A percentile compares a stretch with the other conserved stretches of the same genome.
These are phyloP conservation scores for Ceratobasidium sp. DNA, from an alignment of 1,284 basidiomycete genomes.

Conservation along the genomic window DNA sequence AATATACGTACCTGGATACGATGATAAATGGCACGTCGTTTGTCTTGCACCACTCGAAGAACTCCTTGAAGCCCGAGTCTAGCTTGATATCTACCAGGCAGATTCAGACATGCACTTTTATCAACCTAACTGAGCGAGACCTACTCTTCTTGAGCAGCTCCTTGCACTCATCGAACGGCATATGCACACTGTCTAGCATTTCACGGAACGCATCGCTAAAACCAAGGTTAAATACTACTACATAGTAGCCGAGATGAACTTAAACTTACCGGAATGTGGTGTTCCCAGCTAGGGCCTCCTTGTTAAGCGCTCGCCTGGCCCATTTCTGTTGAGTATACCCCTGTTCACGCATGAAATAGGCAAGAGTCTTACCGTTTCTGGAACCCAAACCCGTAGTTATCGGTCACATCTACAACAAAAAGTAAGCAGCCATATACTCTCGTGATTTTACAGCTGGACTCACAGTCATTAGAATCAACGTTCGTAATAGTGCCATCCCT, in stretches of 20 bases:
- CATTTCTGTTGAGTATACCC: not conserved
- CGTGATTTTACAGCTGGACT: conserved; percentile 49
- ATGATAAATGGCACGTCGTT: conserved; percentile 88
- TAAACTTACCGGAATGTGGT: conserved; percentile 72
- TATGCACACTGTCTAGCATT: conserved; percentile 80
- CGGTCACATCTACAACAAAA: conserved; percentile 70
- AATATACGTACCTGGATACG: conserved; percentile 76
- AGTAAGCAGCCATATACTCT: conserved; percentile 12
- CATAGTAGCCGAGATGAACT: not conserved
- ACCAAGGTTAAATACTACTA: not conserved
- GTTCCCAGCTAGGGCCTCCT: conserved; percentile 72
- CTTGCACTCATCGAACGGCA: conserved; percentile 83
- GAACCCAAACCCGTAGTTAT: conserved; percentile 77
- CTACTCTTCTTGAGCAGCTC: conserved; percentile 69
- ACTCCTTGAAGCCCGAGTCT: conserved; percentile 87
- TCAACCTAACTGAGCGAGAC: conserved; percentile 50
- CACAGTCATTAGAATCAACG: conserved; percentile 90
- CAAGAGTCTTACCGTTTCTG: conserved; percentile 61
- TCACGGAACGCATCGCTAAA: conserved; percentile 78
- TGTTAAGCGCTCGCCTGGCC: conserved; percentile 68
- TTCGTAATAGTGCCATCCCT: conserved; percentile 95
- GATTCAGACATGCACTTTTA: not conserved
- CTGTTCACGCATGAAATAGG: not conserved
- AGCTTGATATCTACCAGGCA: conserved; percentile 77
- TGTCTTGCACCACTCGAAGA: conserved; percentile 81